Evolutionary conservation across 257 asterid genomes (phyloP).

Genomic region (Oldenlandia corymbosa): DNA sequence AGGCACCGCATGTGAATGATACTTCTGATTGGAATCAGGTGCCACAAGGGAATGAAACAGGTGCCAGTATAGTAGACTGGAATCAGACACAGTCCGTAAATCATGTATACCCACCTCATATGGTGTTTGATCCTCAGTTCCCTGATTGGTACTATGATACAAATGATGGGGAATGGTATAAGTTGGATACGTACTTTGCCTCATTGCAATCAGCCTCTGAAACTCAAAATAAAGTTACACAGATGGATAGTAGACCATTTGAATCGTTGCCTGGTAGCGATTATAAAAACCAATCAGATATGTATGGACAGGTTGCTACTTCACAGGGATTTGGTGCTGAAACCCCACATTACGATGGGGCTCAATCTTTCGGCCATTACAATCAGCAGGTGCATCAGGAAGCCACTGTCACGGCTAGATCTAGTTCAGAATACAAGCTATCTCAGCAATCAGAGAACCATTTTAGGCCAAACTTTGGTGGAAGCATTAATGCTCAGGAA

Average conservation of each 20-base stretch:
- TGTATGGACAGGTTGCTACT: constrained; percentile 28
- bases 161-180: constrained; percentile 56
- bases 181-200: constrained; percentile 53
- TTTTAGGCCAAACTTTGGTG: constrained; percentile 29
- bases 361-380: constrained; percentile 36
- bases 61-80: constrained; percentile 39
- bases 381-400: constrained; percentile 48
- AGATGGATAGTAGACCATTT: constrained; percentile 31
- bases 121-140: constrained; percentile 90
- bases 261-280: constrained; percentile 33
- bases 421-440: constrained; percentile 33
- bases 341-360: constrained; percentile 42
- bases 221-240: constrained; percentile 43
- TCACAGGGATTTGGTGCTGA: constrained; percentile 37
- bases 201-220: constrained; percentile 44
- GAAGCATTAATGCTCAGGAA: constrained; percentile 28
- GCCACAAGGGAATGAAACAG: constrained; percentile 19
- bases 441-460: constrained; percentile 37
- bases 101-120: constrained; percentile 71
- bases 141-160: constrained; percentile 94
- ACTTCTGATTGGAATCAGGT: constrained; percentile 27
- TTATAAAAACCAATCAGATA: constrained; percentile 23
- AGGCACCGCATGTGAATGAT: constrained; percentile 35
- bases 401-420: constrained; percentile 24
- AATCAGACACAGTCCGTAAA: constrained; percentile 45